A percentile compares a stretch with the other conserved stretches of the same genome.
phyloP scores from a whole-genome alignment of 164 flowering plant genomes.

The Vitis cinerea region DNA sequence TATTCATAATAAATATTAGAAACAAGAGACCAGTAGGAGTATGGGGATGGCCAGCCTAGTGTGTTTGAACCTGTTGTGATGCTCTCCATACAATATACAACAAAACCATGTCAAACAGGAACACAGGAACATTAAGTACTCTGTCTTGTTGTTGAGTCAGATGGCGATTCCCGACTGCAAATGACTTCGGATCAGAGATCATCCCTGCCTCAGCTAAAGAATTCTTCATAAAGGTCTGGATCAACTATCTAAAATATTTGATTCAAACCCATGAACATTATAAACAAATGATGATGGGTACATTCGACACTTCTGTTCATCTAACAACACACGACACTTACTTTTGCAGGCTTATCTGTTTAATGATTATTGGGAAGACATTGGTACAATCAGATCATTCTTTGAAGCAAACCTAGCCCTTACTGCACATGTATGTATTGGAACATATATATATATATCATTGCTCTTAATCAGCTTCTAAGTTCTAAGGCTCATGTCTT shows the following conservation, averaged over 20 bases:
- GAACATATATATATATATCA: neutral
- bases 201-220: conserved; percentile 92
- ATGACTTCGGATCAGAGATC: conserved; percentile 96
- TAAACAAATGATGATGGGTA: too few species aligned
- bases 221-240: conserved; percentile 55
- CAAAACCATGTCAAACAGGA: too few species aligned
- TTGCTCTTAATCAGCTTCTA: too few species aligned
- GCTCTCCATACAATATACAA: too few species aligned
- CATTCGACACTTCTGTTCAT: too few species aligned
- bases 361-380: conserved; percentile 98
- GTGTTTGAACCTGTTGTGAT: too few species aligned
- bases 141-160: conserved; percentile 38
- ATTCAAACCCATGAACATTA: too few species aligned
- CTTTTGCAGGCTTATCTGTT: conserved; percentile 81
- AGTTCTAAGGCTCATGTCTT: too few species aligned
- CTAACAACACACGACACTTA: too few species aligned
- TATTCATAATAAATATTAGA: too few species aligned
- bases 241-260: neutral
- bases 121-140: neutral
- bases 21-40: too few species aligned
- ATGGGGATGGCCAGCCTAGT: too few species aligned
- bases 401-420: conserved; percentile 97
- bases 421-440: conserved; percentile 76
- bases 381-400: conserved; percentile 96
- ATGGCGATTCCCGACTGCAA: conserved; percentile 95